Evolutionary conservation across 495 filamentous ascomycete genomes (phyloP), one percentile per base, ranked within the genome.

Genomic region (Xylaria castorea): DNA sequence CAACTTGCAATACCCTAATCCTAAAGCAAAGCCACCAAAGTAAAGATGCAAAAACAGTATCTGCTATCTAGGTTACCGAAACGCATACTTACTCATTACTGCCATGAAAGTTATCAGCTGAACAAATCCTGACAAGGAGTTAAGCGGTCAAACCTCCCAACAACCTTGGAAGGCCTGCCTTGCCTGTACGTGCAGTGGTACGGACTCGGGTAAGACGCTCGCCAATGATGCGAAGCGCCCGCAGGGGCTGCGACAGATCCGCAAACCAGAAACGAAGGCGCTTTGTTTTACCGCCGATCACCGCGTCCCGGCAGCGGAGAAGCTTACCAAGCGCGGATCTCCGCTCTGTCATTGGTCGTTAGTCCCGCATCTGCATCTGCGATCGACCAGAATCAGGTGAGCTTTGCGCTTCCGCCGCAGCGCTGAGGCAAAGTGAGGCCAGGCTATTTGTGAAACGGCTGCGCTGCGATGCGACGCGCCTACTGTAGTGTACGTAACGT

Each of bases 201-300:
- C 5, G 3, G 9, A 14, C 30, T 60, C 30, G 1, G 5, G 53
- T 30, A 30, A 5, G 57, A 60, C 34, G 58, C 58, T 38, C 25
- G 38, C 61, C 61, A 64, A 64, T 64, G 61, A 64, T 64, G 61
- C 53, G 58, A 22, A 63, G 58, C 55, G 69, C 30, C 60, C 14
- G 30, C 34, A 69, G 66, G 55, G 51, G 55, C 70, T 77, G 75
- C 58, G 65, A 77, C 75, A 77, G 73, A 77, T 77, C 75, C 71
- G 70, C 75, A 65, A 66, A 73, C 62, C 72, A 68, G 73, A 77
- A 77, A 77, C 75, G 48, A 70, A 71, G 67, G 72, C 68, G 60
- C 66, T 67, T 60, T 65, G 71, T 73, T 76, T 76, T 69, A 68
- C 63, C 51, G 57, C 51, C 50, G 63, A 72, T 71, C 57, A 32